Evolutionary conservation across 148 eudicot species (phyloP).

Genomic region (Limonium bicolor): DNA sequence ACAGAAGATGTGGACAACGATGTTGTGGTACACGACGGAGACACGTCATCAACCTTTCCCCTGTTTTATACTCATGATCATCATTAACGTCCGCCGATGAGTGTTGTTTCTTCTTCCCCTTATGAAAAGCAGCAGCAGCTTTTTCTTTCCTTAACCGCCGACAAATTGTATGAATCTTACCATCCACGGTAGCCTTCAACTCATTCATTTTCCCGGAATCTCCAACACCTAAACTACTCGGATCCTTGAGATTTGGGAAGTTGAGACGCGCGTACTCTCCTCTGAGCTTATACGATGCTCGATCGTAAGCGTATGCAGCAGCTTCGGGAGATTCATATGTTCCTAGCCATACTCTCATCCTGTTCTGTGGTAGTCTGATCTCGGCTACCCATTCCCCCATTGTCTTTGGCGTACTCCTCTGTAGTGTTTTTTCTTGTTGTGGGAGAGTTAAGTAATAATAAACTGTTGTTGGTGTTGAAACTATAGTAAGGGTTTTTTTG

Average conservation of each 20-base stretch:
- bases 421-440: slow-evolving; percentile 21
- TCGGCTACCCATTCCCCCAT: slow-evolving; percentile 67
- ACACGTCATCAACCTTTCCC: slow-evolving; percentile 11
- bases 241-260: slow-evolving; percentile 38
- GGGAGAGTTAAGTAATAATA: slow-evolving; percentile 7
- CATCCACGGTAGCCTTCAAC: slow-evolving; percentile 50
- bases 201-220: slow-evolving; percentile 38
- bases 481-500: slow-evolving; percentile 2
- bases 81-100: background rate
- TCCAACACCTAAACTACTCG: slow-evolving; percentile 25
- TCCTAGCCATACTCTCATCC: slow-evolving; percentile 66
- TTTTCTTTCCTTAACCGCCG: slow-evolving; percentile 48
- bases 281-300: slow-evolving; percentile 47
- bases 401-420: slow-evolving; percentile 8
- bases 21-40: slow-evolving; percentile 15
- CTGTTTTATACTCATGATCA: background rate
- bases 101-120: background rate
- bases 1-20: slow-evolving; percentile 2
- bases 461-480: background rate
- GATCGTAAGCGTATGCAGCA: slow-evolving; percentile 55
- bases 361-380: slow-evolving; percentile 50
- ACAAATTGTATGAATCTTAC: slow-evolving; percentile 65
- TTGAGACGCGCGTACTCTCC: slow-evolving; percentile 47
- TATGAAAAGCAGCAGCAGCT: slow-evolving; percentile 6
- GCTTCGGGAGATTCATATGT: slow-evolving; percentile 50